Conservation (phyloP, 257 asterid genomes). For the Sherardia arvensis region DNA sequence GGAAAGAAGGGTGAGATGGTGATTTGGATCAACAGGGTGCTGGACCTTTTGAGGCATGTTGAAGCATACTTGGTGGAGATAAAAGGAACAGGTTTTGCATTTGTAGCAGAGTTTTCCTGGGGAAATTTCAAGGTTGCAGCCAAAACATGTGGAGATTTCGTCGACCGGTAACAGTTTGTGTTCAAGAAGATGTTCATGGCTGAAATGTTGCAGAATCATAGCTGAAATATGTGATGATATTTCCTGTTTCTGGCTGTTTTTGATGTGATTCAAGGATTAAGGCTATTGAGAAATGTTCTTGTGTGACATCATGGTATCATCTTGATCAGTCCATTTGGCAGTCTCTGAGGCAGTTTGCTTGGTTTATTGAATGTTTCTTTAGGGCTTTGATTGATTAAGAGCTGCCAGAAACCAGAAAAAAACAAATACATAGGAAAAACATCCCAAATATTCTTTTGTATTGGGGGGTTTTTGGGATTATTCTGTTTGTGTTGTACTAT, state of each 20-base stretch:
- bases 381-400: not conserved
- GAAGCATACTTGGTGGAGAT: conserved; percentile 43
- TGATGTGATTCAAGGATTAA: not conserved
- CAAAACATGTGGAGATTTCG: conserved; percentile 20
- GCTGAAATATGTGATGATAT: not conserved
- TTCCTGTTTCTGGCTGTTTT: not conserved
- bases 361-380: not conserved
- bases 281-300: not conserved
- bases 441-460: not conserved
- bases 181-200: conserved; percentile 39
- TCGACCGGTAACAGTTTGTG: conserved; percentile 7
- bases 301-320: not conserved
- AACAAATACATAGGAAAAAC: not conserved
- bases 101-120: conserved; percentile 25
- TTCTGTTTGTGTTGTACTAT: not conserved
- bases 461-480: not conserved
- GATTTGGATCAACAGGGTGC: conserved; percentile 39
- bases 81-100: conserved; percentile 37
- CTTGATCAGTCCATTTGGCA: conserved; percentile 12
- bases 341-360: conserved; percentile 1
- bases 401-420: not conserved
- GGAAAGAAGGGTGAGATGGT: conserved; percentile 26
- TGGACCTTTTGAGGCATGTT: conserved; percentile 33
- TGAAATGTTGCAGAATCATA: conserved; percentile 23
- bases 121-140: conserved; percentile 30